These are phyloP conservation scores for Gossypium raimondii DNA, from an alignment of 345 rosid species.

Conservation along the genomic window DNA sequence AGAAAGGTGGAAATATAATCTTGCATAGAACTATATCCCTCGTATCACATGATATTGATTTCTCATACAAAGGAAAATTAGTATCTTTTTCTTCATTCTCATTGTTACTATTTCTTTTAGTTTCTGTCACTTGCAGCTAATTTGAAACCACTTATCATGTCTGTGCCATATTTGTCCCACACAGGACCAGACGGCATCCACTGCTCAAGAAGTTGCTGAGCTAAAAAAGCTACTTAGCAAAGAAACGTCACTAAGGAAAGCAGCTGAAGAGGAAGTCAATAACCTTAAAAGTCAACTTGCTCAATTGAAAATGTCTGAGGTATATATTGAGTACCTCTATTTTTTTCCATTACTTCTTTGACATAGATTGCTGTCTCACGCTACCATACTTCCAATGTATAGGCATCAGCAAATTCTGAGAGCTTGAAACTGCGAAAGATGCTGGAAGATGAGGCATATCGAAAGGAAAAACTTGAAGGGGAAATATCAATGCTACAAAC, in stretches of 20 bases:
- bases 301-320: slow-evolving; percentile 69
- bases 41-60: background rate
- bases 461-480: slow-evolving; percentile 71
- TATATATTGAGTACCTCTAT: slow-evolving; percentile 20
- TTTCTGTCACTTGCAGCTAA: background rate
- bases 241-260: slow-evolving; percentile 63
- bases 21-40: background rate
- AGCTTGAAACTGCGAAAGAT: slow-evolving; percentile 69
- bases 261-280: slow-evolving; percentile 73
- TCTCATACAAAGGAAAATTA: background rate
- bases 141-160: slow-evolving; percentile 10
- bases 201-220: slow-evolving; percentile 60
- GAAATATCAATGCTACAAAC: slow-evolving; percentile 71
- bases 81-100: background rate
- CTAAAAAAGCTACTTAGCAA: slow-evolving; percentile 62
- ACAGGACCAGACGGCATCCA: slow-evolving; percentile 45
- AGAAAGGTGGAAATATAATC: slow-evolving; percentile 45
- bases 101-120: background rate
- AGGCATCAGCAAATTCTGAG: slow-evolving; percentile 75
- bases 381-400: slow-evolving; percentile 17
- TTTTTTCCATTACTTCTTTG: slow-evolving; percentile 14
- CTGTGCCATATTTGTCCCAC: slow-evolving; percentile 3
- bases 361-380: slow-evolving; percentile 3
- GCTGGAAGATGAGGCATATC: slow-evolving; percentile 74
- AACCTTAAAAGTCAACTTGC: slow-evolving; percentile 57